Evolutionary conservation across 331 rosid genomes (phyloP).

Genomic region (Erythrophleum ivorense): DNA sequence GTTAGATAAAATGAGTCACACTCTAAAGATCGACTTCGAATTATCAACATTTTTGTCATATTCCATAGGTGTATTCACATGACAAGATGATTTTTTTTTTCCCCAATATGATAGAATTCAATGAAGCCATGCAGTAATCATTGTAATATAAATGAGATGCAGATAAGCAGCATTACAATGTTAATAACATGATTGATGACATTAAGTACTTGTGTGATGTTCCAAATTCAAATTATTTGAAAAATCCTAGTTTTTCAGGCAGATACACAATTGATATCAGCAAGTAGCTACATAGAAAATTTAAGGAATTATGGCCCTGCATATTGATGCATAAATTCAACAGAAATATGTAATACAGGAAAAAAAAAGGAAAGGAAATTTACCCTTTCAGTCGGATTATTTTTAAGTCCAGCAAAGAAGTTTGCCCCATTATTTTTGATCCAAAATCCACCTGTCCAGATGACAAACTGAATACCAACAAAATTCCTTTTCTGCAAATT

Average conservation of each 20-base stretch:
- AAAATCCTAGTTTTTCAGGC: background rate
- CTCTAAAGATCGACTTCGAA: background rate
- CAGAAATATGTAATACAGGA: background rate
- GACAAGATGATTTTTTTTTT: no score
- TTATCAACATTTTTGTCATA: background rate
- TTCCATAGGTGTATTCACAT: background rate
- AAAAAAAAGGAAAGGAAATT: background rate
- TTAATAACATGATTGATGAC: no score
- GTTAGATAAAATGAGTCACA: background rate
- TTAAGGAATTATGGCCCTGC: background rate
- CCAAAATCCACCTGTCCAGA: conserved; percentile 52
- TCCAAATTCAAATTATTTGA: background rate
- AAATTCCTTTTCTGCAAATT: conserved; percentile 43
- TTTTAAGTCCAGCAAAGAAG: conserved; percentile 38
- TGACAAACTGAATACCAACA: conserved; percentile 47
- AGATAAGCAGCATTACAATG: background rate
- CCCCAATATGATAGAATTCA: background rate
- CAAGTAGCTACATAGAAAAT: background rate
- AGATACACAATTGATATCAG: background rate
- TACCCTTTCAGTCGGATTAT: conserved; percentile 40
- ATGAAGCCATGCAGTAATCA: background rate
- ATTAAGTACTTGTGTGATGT: background rate
- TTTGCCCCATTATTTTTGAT: conserved; percentile 46
- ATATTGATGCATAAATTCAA: background rate
- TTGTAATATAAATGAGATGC: conserved; percentile 13